phyloP scores from a whole-genome alignment of 2,329 filamentous ascomycete species.

The Escovopsis sp. region DNA sequence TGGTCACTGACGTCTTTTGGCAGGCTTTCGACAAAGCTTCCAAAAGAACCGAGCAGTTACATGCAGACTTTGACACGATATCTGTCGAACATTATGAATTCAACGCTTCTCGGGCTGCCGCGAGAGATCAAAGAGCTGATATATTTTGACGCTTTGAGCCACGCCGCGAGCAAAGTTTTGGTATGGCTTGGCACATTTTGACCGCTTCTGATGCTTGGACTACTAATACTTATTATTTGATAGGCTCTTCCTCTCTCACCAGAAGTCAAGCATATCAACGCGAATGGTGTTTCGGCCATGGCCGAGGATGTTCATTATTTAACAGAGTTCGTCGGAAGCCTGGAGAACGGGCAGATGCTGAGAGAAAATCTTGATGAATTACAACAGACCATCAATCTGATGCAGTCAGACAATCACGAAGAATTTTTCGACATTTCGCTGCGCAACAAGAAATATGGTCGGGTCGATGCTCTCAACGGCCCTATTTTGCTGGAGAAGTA shows the following conservation, averaged over 20 bases:
- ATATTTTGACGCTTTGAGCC: constrained; percentile 89
- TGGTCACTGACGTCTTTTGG: constrained; percentile 7
- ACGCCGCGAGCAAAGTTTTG: constrained; percentile 75
- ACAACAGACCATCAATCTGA: constrained; percentile 77
- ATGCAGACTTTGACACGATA: constrained; percentile 92
- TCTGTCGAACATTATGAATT: constrained; percentile 90
- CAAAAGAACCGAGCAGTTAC: constrained; percentile 71
- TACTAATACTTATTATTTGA: not conserved
- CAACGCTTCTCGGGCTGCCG: constrained; percentile 81
- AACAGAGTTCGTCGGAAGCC: constrained; percentile 67
- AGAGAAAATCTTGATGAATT: constrained; percentile 83
- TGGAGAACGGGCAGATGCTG: constrained; percentile 74
- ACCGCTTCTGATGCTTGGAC: not conserved
- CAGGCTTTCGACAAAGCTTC: constrained; percentile 39
- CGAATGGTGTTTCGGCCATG: constrained; percentile 67
- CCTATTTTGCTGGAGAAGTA: constrained; percentile 86
- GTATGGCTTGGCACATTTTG: constrained; percentile 24
- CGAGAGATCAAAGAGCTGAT: constrained; percentile 94
- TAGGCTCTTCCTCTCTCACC: constrained; percentile 61
- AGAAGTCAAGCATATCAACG: constrained; percentile 73
- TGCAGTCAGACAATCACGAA: constrained; percentile 80
- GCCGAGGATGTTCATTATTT: constrained; percentile 74
- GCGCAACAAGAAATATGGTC: constrained; percentile 82
- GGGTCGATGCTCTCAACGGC: constrained; percentile 82
- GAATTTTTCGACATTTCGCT: constrained; percentile 91